Evolutionary conservation across 208 protist species (phyloP), one percentile per base, ranked within the genome.

Genomic region (Wallacemonas rigidus): DNA sequence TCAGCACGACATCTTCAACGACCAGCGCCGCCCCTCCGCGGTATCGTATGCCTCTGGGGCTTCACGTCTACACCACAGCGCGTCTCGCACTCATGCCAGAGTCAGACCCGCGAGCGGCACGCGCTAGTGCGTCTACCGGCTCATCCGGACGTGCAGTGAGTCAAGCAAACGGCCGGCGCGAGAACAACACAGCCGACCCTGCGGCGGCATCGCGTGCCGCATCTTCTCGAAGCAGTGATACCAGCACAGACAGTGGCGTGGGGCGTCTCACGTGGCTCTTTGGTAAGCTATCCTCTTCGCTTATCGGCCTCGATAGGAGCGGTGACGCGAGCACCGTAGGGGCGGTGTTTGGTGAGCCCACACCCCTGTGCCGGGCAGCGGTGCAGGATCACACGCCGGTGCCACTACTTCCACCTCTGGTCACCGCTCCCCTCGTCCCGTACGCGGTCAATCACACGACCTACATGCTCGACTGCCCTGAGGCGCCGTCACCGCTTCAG

Each of bases 401-500:
- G 5, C 64, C 64, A 15, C 48, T 69, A 26, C 44, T 69, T 9
- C 64, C 47, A 11, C 11, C 64, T n/a, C 50, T 69, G 64, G 35
- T 69, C 64, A 69, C 64, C 50, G 51, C 50, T n/a, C 64, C 64
- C 26, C 64, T 69, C 38, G 14, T 41, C 3, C 38, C 51, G 15
- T 47, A 69, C 38, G 64, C 64, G 3, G 60, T 35, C 4, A 53
- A 8, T 6, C 26, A 26, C 26, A 26, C 26, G 26, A 26, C 26
- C 26, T 26, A 0, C 26, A 26, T 26, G 26, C 26, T 26, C 26
- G 26, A 26, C 26, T 26, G 14, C 53, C 11, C 11, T 17, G 53
- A 57, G 15, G 26, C 26, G 26, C 26, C 26, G 26, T 50, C 45
- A 50, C 38, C 5, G 41, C 60, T 39, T 6, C 60, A 41, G 3